Base-by-base conservation (phyloP, 768 basidiomycete genomes). In the Auricularia auricula-judae region DNA sequence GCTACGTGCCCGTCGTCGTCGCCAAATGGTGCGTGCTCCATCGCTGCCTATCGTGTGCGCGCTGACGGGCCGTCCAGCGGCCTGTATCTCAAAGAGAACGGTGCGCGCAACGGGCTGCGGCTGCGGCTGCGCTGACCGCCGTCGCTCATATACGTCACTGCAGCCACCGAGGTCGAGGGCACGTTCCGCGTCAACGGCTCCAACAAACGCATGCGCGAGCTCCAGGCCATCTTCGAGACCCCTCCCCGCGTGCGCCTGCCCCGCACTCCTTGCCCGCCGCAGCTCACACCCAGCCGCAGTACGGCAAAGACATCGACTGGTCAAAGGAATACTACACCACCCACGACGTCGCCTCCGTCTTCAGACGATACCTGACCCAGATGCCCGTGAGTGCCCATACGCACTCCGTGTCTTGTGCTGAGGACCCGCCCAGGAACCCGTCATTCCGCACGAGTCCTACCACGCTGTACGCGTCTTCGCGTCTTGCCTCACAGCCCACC, bases 151-250 rank as follows among this genome's bases (percentile, higher is more conserved):
- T 62, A 63, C 56, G 34, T 4, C 64, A 12, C 36, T 70, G 53
- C 70, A 75, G 94, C 93, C 21, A 98, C 95, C 18, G 93, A 95
- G 76, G 85, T 95, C 10, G 85, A 89, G 67, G 96, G 96, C 18
- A 91, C 91, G 0, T 99, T 99, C 74, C 90, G 97, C 60, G 89
- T 98, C 35, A 97, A 87, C 67, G 96, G 96, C n/a, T 95, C 93
- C 44, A 88, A 83, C 66, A 95, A 90, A 74, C 87, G 96, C 43
- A 99, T 96, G 92, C 87, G 93, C 64, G 94, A 98, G 23, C 83
- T 99, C 7, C 97, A 99, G 74, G 85, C 86, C 4, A 77, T 85
- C 33, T 99, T 99, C 69, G 97, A 99, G 74, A 76, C 83, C 51
- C 90, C 92, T 10, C 93, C 96, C 61, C 82, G 88, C 71, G 94